Evolutionary conservation across 2,329 filamentous ascomycete species (phyloP).

Genomic region (Corniculantispora saksenae): DNA sequence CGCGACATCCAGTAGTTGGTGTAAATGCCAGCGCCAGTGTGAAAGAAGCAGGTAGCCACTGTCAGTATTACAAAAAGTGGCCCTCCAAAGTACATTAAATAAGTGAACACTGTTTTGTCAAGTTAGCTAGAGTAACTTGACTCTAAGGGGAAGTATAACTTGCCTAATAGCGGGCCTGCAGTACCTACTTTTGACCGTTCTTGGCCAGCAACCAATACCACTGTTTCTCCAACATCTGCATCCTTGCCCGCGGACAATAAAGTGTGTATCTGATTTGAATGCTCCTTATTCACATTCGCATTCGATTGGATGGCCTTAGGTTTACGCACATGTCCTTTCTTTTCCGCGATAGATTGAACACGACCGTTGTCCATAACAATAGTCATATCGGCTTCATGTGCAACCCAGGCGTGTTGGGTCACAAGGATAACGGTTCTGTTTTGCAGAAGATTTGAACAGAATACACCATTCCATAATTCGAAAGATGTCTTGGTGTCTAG

Average conservation of each 20-base stretch:
- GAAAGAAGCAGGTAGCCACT: constrained; percentile 40
- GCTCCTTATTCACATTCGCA: constrained; percentile 28
- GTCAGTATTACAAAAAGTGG: constrained; percentile 42
- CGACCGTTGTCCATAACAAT: constrained; percentile 48
- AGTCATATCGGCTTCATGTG: constrained; percentile 49
- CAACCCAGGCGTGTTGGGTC: constrained; percentile 55
- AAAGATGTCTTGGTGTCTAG: constrained; percentile 61
- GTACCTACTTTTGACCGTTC: not conserved
- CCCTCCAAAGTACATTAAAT: constrained; percentile 52
- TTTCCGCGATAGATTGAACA: constrained; percentile 40
- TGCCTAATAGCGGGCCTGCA: not conserved
- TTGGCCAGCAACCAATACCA: not conserved
- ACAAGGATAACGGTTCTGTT: constrained; percentile 58
- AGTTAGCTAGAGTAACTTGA: not conserved
- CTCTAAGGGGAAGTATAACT: not conserved
- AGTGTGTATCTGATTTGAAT: not conserved
- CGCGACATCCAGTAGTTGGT: constrained; percentile 51
- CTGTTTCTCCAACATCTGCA: not conserved
- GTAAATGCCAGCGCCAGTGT: constrained; percentile 43
- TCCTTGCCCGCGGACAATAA: not conserved
- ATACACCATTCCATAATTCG: constrained; percentile 57
- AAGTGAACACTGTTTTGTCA: constrained; percentile 49
- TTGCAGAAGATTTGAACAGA: constrained; percentile 56
- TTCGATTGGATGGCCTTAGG: constrained; percentile 33
- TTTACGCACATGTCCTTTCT: constrained; percentile 43